A percentile compares a stretch with the other conserved stretches of the same genome.
Evolutionary conservation across 2,329 filamentous ascomycete species (phyloP).

Genomic region (Pseudocercospora cruenta): DNA sequence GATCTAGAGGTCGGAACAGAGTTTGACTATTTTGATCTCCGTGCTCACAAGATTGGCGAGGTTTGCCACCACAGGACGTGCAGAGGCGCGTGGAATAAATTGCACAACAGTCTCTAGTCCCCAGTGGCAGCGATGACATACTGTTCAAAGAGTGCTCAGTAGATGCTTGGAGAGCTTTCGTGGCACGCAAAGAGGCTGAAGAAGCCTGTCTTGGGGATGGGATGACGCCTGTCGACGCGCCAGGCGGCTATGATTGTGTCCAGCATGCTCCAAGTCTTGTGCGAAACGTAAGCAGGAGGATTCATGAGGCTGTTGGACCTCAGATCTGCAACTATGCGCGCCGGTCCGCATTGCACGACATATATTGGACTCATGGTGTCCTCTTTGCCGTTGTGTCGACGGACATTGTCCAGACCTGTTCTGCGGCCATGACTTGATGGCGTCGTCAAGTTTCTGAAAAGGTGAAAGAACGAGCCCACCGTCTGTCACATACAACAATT

Average conservation of each 20-base stretch:
- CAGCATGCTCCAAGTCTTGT: neutral
- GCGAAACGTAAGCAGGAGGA: neutral
- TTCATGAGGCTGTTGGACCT: conserved; percentile 3
- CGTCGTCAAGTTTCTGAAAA: neutral
- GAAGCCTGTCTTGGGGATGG: neutral
- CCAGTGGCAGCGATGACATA: neutral
- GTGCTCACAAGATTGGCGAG: conserved; percentile 5
- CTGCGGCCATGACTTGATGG: neutral
- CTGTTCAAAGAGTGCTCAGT: neutral
- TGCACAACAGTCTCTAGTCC: neutral
- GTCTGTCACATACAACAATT: too few relatives aligned
- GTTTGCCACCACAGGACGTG: neutral
- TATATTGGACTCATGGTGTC: neutral
- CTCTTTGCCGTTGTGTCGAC: neutral
- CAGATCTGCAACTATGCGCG: conserved; percentile 2
- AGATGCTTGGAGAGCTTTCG: neutral
- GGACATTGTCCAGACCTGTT: neutral
- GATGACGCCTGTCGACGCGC: neutral
- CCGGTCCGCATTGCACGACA: conserved; percentile 4
- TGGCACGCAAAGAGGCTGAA: too few relatives aligned
- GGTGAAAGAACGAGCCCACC: neutral
- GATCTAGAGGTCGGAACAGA: conserved; percentile 6
- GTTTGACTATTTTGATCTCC: neutral
- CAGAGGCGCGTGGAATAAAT: conserved; percentile 4
- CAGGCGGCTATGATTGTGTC: neutral